Conservation (phyloP, 495 filamentous ascomycete species). For the Amniculicola lignicola region DNA sequence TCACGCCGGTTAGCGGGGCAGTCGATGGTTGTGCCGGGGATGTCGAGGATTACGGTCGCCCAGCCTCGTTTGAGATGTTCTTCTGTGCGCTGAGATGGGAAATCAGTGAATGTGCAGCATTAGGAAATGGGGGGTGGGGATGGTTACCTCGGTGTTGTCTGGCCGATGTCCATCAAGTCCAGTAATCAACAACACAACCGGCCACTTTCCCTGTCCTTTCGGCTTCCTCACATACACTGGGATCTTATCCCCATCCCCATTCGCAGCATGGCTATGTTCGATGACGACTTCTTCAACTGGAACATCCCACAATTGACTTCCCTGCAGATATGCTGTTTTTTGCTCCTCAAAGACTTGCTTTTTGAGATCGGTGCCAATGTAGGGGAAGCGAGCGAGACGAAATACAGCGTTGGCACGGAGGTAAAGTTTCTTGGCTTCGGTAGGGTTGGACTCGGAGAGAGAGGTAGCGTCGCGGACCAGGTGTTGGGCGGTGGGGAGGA, state of each 20-base stretch:
- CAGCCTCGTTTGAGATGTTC: slow-evolving; percentile 63
- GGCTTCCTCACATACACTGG: slow-evolving; percentile 64
- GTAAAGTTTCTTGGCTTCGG: slow-evolving; percentile 57
- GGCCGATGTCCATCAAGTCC: slow-evolving; percentile 74
- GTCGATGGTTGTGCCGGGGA: slow-evolving; percentile 69
- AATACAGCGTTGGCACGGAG: slow-evolving; percentile 67
- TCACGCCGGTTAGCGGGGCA: slow-evolving; percentile 62
- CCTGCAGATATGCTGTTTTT: slow-evolving; percentile 62
- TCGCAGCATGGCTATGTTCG: slow-evolving; percentile 50
- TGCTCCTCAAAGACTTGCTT: slow-evolving; percentile 62
- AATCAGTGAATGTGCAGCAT: too few relatives aligned
- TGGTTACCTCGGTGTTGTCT: slow-evolving; percentile 67
- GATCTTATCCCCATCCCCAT: slow-evolving; percentile 52
- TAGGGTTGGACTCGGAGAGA: slow-evolving; percentile 34
- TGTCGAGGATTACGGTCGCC: slow-evolving; percentile 65
- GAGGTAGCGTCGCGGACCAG: slow-evolving; percentile 51
- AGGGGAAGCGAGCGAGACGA: slow-evolving; percentile 71
- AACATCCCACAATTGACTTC: slow-evolving; percentile 52
- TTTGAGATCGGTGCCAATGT: slow-evolving; percentile 54
- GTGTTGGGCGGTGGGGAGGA: slow-evolving; percentile 53
- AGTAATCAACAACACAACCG: slow-evolving; percentile 65
- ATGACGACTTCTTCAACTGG: slow-evolving; percentile 57
- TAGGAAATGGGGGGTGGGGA: too few relatives aligned
- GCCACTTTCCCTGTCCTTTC: slow-evolving; percentile 42
- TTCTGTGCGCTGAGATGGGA: slow-evolving; percentile 55